phyloP scores from a whole-genome alignment of 257 asterid genomes.

The Rauvolfia tetraphylla region DNA sequence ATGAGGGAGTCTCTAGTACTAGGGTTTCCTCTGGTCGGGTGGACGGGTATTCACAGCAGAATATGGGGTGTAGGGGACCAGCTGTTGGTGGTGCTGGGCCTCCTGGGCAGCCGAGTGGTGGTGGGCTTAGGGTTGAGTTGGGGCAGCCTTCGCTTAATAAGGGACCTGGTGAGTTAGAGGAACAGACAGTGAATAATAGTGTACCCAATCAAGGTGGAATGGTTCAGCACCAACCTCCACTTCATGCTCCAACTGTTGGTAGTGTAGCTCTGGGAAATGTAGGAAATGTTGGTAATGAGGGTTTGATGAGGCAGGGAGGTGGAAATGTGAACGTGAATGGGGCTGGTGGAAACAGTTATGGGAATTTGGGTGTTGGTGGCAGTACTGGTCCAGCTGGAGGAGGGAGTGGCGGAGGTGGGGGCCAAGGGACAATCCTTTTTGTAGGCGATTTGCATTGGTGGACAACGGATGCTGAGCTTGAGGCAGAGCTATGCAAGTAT shows the following conservation, averaged over 20 bases:
- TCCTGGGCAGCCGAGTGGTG: conserved; percentile 21
- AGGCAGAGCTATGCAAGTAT: conserved; percentile 66
- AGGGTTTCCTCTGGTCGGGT: conserved; percentile 14
- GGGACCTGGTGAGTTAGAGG: conserved; percentile 17
- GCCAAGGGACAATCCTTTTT: conserved; percentile 61
- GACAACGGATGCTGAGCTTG: conserved; percentile 96
- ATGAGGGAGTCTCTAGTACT: conserved; percentile 23
- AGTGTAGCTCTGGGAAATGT: conserved; percentile 19
- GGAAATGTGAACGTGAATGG: conserved; percentile 17
- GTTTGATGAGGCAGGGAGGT: conserved; percentile 30
- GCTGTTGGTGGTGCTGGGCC: conserved; percentile 31
- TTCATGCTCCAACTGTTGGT: conserved; percentile 13
- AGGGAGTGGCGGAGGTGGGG: conserved; percentile 31
- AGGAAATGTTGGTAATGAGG: conserved; percentile 23
- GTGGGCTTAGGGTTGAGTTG: conserved; percentile 37
- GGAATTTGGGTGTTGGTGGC: conserved; percentile 19
- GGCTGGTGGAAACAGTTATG: conserved; percentile 24
- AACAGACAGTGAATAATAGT: conserved; percentile 20
- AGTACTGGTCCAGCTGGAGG: conserved; percentile 31
- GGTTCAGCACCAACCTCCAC: conserved; percentile 24
- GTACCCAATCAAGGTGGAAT: conserved; percentile 17
- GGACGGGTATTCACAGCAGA: conserved; percentile 28
- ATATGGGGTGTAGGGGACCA: conserved; percentile 38
- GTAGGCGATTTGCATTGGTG: conserved; percentile 98
- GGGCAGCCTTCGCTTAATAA: conserved; percentile 24